phyloP scores from a whole-genome alignment of 148 eudicot species.

The Arctostaphylos glauca region DNA sequence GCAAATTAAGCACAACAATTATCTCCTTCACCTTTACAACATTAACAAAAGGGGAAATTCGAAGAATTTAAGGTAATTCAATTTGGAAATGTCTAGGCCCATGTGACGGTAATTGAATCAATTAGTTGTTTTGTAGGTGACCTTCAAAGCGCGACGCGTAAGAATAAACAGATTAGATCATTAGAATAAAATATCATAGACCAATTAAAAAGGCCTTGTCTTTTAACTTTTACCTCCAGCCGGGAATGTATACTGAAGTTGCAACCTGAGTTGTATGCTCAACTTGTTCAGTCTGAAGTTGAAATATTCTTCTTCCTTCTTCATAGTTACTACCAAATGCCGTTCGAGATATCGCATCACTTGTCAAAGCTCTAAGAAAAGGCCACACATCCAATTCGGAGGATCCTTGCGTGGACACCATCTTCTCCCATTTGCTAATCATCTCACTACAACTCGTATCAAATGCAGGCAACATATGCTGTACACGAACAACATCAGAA shows the following conservation, averaged over 20 bases:
- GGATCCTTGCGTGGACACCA: not conserved
- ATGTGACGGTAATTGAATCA: no score
- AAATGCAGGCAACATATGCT: constrained; percentile 26
- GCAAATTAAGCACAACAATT: no score
- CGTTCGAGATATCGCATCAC: constrained; percentile 21
- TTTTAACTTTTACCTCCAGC: not conserved
- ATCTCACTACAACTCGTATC: constrained; percentile 17
- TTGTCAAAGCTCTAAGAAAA: constrained; percentile 15
- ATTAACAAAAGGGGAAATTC: no score
- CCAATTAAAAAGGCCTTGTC: not conserved
- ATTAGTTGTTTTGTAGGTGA: no score
- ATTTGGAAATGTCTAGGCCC: no score
- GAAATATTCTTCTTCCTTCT: constrained; percentile 21
- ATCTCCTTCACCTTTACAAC: no score
- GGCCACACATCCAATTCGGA: constrained; percentile 23
- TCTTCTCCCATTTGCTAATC: constrained; percentile 27
- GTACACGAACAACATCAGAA: not conserved
- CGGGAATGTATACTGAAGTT: not conserved
- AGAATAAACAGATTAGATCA: not conserved
- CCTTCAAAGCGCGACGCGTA: no score
- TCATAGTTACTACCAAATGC: constrained; percentile 21
- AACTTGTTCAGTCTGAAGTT: constrained; percentile 17
- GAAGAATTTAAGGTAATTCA: no score
- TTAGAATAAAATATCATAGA: not conserved
- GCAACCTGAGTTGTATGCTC: not conserved